Evolutionary conservation across 225 moss, liverwort and hornwort species (phyloP), one percentile per base, ranked within the genome.

Genomic region (Anthoceros angustus): DNA sequence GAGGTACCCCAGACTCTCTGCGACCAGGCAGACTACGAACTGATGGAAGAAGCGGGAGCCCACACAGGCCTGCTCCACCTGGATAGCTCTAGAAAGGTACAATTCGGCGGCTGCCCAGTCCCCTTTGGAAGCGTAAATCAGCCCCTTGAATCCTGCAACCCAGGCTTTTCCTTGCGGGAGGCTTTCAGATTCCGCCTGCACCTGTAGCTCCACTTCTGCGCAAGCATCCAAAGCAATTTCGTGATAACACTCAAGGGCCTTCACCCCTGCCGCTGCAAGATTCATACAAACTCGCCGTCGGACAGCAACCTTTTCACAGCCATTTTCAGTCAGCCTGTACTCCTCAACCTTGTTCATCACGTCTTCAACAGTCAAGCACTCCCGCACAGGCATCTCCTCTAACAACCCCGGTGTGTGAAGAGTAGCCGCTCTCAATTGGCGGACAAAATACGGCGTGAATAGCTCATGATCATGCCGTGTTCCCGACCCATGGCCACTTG

Each of bases 281-380:
- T 50, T 50, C 49, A 50, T 50, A 50, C 49, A 50, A 50, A 50
- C 49, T 50, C 49, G 49, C 49, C 49, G 49, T 50, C 49, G 49
- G 49, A 50, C 49, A 50, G 4, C 49, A 50, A 50, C 49, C 49
- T 50, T 50, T n/a, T n/a, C n/a, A n/a, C n/a, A n/a, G n/a, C n/a
- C n/a, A n/a, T n/a, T n/a, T 50, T 50, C 49, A 50, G 49, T 20
- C 49, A 14, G 49, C 49, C 49, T 50, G 49, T 50, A 50, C 49
- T 50, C 49, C 49, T 50, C 49, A 14, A 5, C 6, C 49, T 45
- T 45, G 43, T 45, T 45, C 43, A 45, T 45, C 43, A 50, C 6
- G 49, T 50, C 49, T 50, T 50, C 49, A 11, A 4, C 5, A 50
- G 49, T 50, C 49, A 50, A 50, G 49, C 49, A 50, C 49, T 50